phyloP scores from a whole-genome alignment of 2,329 filamentous ascomycete genomes.

The Epichloe hybrida region DNA sequence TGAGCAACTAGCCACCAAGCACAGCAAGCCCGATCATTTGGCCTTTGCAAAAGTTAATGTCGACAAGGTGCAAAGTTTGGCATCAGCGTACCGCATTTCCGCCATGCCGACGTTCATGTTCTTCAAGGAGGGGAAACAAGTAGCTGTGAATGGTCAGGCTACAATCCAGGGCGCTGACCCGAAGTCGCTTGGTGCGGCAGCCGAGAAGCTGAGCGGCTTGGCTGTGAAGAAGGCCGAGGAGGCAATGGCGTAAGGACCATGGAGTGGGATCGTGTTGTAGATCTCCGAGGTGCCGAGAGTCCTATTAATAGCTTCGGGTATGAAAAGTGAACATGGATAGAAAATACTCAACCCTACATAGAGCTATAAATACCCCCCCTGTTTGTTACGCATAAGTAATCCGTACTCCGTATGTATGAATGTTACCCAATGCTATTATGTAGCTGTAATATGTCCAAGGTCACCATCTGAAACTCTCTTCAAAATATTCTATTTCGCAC shows the following conservation, averaged over 20 bases:
- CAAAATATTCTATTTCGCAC: slow-evolving; percentile 8
- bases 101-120: slow-evolving; percentile 91
- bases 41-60: slow-evolving; percentile 12
- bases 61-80: slow-evolving; percentile 11
- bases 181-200: slow-evolving; percentile 17
- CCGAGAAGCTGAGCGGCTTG: slow-evolving; percentile 24
- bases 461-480: slow-evolving; percentile 8
- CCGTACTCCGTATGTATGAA: too few species aligned
- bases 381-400: too few species aligned
- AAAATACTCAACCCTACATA: too few species aligned
- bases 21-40: slow-evolving; percentile 11
- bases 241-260: slow-evolving; percentile 1
- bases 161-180: slow-evolving; percentile 23
- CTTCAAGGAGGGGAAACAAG: slow-evolving; percentile 57
- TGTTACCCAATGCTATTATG: not conserved
- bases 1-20: slow-evolving; percentile 31
- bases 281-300: too few species aligned
- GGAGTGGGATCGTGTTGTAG: not conserved
- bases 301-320: too few species aligned
- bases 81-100: slow-evolving; percentile 62
- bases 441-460: not conserved
- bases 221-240: slow-evolving; percentile 19
- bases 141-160: slow-evolving; percentile 18
- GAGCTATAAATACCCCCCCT: too few species aligned
- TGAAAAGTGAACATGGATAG: too few species aligned